Percentiles rank a stretch among this genome's conserved stretches.
These are phyloP conservation scores for Hyaloscypha hepaticicola DNA, from an alignment of 495 filamentous ascomycete genomes.

Conservation along the genomic window DNA sequence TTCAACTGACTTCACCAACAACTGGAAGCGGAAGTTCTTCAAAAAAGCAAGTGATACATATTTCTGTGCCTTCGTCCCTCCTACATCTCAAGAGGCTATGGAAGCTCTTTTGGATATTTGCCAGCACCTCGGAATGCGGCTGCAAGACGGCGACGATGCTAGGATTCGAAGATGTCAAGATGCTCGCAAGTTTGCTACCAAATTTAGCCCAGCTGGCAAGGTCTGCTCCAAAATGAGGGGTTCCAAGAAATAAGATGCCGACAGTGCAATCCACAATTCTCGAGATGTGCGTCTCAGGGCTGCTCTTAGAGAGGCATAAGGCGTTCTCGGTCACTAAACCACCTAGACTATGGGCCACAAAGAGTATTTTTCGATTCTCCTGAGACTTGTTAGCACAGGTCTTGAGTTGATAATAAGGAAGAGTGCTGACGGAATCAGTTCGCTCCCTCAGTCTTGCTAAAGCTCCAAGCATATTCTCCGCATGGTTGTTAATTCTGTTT, in stretches of 20 bases:
- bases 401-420: neutral
- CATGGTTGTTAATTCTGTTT: conserved; percentile 31
- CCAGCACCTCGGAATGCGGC: neutral
- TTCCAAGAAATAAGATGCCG: neutral
- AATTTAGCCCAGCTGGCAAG: neutral
- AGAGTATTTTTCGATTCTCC: neutral
- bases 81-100: neutral
- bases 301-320: neutral
- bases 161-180: neutral
- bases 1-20: neutral
- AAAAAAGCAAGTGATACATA: neutral
- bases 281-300: neutral
- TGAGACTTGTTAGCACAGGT: neutral
- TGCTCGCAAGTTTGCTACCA: neutral
- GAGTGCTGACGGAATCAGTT: conserved; percentile 26
- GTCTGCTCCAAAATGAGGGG: neutral
- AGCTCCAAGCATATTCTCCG: conserved; percentile 26
- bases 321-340: conserved; percentile 1
- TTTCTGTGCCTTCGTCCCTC: neutral
- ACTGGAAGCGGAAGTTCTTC: neutral
- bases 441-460: conserved; percentile 28
- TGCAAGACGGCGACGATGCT: neutral
- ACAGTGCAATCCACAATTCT: neutral
- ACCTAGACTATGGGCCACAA: conserved; percentile 4
- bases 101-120: neutral